Evolutionary conservation across 176 grass and related monocot genomes (phyloP).

Genomic region (Carex kokanica): DNA sequence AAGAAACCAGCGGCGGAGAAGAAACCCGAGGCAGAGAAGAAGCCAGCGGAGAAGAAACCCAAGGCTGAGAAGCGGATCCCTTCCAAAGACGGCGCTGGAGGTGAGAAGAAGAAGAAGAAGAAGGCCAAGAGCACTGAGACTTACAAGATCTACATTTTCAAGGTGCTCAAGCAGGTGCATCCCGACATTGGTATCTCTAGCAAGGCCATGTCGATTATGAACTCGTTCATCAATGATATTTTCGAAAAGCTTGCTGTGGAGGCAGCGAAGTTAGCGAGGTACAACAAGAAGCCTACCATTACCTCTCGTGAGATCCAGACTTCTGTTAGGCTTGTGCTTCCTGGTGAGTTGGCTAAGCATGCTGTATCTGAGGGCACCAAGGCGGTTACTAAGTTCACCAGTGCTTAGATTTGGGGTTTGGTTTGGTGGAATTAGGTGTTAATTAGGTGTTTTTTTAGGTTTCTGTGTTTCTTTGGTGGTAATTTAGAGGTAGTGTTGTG

Average conservation of each 20-base stretch:
- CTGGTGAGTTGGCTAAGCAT: constrained; percentile 4
- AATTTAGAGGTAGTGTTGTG: background rate
- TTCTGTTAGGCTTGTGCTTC: background rate
- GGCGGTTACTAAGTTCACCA: background rate
- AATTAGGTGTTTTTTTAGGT: background rate
- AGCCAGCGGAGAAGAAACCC: background rate
- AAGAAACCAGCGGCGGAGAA: constrained; percentile 13
- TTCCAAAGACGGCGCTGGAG: background rate
- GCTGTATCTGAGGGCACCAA: background rate
- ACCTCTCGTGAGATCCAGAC: background rate
- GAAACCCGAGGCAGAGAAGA: background rate
- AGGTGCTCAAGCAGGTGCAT: constrained; percentile 90
- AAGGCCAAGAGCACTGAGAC: constrained; percentile 40
- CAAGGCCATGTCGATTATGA: constrained; percentile 96
- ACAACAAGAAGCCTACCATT: background rate
- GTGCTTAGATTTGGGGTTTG: background rate
- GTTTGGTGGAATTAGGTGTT: background rate
- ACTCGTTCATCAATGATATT: constrained; percentile 88
- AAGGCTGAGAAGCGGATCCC: constrained; percentile 9
- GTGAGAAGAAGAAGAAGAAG: constrained; percentile 3
- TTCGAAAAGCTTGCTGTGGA: constrained; percentile 65
- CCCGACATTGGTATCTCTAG: constrained; percentile 84
- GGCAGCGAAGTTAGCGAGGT: background rate
- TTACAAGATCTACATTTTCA: constrained; percentile 95
- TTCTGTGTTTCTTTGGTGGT: background rate